phyloP scores from a whole-genome alignment of 768 basidiomycete genomes.

The Boletellus emodensis region DNA sequence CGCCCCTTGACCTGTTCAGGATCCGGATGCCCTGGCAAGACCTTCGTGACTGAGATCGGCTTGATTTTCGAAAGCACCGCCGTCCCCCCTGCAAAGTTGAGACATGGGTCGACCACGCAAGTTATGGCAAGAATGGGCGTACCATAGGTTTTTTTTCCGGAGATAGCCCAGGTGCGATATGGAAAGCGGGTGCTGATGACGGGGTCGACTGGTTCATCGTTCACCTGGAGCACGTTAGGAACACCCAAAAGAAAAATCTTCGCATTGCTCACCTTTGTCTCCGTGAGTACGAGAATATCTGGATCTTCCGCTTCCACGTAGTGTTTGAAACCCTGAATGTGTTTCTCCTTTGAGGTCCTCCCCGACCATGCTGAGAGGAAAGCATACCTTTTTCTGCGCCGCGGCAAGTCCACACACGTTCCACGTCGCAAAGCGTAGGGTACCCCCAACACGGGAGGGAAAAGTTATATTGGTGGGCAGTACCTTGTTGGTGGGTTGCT shows the following conservation, averaged over 20 bases:
- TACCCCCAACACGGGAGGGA: conserved; percentile 44
- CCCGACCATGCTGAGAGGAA: not conserved
- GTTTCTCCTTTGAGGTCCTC: not conserved
- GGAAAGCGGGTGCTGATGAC: conserved; percentile 57
- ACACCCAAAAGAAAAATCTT: conserved; percentile 1
- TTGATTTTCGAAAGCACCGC: conserved; percentile 77
- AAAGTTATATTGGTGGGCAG: conserved; percentile 61
- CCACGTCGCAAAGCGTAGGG: conserved; percentile 64
- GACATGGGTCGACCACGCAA: not conserved
- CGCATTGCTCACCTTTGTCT: conserved; percentile 62
- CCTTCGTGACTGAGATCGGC: conserved; percentile 59
- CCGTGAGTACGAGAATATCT: conserved; percentile 78
- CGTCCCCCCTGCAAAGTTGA: conserved; percentile 60
- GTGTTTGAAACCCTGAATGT: conserved; percentile 63
- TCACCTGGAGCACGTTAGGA: conserved; percentile 47
- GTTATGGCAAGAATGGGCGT: conserved; percentile 17
- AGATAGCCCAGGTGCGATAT: conserved; percentile 71
- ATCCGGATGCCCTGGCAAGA: conserved; percentile 74
- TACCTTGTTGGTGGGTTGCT: conserved; percentile 71
- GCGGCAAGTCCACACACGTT: conserved; percentile 78
- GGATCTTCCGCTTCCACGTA: conserved; percentile 87
- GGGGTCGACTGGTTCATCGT: conserved; percentile 61
- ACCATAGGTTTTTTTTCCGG: conserved; percentile 79
- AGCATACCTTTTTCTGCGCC: conserved; percentile 68
- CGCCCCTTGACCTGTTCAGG: conserved; percentile 65